Conservation (phyloP, 768 basidiomycete genomes). For the Rhodotorula babjevae region DNA sequence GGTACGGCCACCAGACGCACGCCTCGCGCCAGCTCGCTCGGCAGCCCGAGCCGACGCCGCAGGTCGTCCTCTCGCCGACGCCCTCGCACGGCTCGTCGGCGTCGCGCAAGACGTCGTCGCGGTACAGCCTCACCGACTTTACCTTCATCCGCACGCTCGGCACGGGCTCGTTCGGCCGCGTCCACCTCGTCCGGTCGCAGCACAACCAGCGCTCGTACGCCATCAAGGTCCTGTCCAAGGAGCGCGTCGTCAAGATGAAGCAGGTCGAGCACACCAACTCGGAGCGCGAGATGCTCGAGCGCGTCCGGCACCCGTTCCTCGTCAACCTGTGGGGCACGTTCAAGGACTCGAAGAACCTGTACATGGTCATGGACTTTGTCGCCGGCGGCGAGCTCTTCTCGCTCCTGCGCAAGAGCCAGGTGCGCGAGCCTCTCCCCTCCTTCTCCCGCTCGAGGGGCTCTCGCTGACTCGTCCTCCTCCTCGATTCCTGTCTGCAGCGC, state of each 20-base stretch:
- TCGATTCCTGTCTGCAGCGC: slow-evolving; percentile 54
- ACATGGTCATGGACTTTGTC: slow-evolving; percentile 72
- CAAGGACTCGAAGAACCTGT: slow-evolving; percentile 92
- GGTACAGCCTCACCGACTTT: slow-evolving; percentile 43
- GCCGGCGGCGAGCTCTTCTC: slow-evolving; percentile 96
- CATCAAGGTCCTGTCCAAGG: slow-evolving; percentile 58
- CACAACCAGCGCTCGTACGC: slow-evolving; percentile 60
- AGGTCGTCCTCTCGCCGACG: slow-evolving; percentile 37
- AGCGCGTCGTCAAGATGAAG: slow-evolving; percentile 59
- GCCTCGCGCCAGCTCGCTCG: slow-evolving; percentile 14
- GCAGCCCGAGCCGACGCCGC: slow-evolving; percentile 15
- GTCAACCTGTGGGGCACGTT: slow-evolving; percentile 91
- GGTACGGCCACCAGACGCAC: slow-evolving; percentile 6
- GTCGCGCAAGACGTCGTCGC: slow-evolving; percentile 41
- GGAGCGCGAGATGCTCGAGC: slow-evolving; percentile 79
- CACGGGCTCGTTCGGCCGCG: slow-evolving; percentile 92
- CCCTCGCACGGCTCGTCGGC: slow-evolving; percentile 33
- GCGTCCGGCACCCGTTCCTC: slow-evolving; percentile 90
- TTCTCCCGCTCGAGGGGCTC: background rate
- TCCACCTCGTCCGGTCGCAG: slow-evolving; percentile 71
- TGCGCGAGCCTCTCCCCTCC: background rate
- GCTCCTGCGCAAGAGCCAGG: slow-evolving; percentile 61
- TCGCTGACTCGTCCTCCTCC: background rate
- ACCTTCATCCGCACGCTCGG: slow-evolving; percentile 52
- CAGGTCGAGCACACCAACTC: slow-evolving; percentile 99